Conservation (phyloP, 1,284 basidiomycete genomes). For the Apiotrichum sp. region DNA sequence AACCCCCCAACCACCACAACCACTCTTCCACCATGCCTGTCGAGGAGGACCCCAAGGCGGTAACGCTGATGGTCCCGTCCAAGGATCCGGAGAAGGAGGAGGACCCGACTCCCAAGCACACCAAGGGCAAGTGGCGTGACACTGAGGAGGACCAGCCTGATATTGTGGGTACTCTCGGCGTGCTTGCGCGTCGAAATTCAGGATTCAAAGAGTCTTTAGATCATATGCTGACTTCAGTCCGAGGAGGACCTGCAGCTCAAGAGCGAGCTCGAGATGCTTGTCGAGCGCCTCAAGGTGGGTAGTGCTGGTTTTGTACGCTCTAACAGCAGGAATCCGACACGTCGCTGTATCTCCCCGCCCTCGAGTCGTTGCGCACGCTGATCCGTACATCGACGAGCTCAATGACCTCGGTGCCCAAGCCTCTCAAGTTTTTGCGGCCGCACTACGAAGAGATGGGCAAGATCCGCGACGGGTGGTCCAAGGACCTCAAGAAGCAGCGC, state of each 20-base stretch:
- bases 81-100: slow-evolving; percentile 48
- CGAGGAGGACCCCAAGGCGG: slow-evolving; percentile 27
- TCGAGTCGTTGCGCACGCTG: slow-evolving; percentile 88
- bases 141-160: slow-evolving; percentile 63
- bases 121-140: slow-evolving; percentile 38
- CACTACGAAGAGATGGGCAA: slow-evolving; percentile 84
- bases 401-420: slow-evolving; percentile 99
- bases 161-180: slow-evolving; percentile 55
- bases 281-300: slow-evolving; percentile 81
- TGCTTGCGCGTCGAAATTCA: too few relatives aligned
- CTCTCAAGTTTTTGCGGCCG: slow-evolving; percentile 94
- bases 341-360: slow-evolving; percentile 76
- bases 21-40: slow-evolving; percentile 18
- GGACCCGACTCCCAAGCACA: slow-evolving; percentile 49
- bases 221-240: slow-evolving; percentile 53
- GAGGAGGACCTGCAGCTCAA: slow-evolving; percentile 95
- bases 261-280: slow-evolving; percentile 94
- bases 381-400: slow-evolving; percentile 96
- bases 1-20: neutral
- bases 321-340: slow-evolving; percentile 72
- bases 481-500: slow-evolving; percentile 63
- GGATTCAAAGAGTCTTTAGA: too few relatives aligned
- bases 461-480: slow-evolving; percentile 71
- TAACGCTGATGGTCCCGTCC: slow-evolving; percentile 46
- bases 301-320: slow-evolving; percentile 7